A percentile compares a stretch with the other conserved stretches of the same genome.
Conservation (phyloP, 257 asterid genomes). For the Mentha longifolia region DNA sequence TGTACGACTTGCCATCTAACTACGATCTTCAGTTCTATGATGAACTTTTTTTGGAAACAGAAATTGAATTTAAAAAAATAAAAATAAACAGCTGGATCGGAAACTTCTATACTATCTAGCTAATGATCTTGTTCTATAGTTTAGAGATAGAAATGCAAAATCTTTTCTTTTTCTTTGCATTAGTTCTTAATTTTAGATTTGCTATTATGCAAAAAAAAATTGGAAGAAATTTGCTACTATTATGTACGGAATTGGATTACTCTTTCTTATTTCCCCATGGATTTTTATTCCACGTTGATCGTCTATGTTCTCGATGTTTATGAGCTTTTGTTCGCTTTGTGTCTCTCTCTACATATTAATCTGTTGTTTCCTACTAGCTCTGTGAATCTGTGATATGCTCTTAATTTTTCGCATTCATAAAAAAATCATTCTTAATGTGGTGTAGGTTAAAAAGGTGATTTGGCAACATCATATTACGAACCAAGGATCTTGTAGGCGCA, state of each 20-base stretch:
- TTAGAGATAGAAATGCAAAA: neutral
- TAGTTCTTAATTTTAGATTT: slow-evolving; percentile 4
- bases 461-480: slow-evolving; percentile 29
- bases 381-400: slow-evolving; percentile 6
- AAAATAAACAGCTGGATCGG: slow-evolving; percentile 21
- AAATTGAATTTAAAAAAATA: no score
- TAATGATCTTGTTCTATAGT: neutral
- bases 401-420: slow-evolving; percentile 8
- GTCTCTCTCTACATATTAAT: neutral
- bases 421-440: slow-evolving; percentile 6
- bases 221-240: no score
- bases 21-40: slow-evolving; percentile 26
- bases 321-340: slow-evolving; percentile 4
- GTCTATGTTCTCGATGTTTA: neutral
- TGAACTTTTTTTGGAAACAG: neutral
- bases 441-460: slow-evolving; percentile 47
- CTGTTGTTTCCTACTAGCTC: neutral
- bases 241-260: neutral
- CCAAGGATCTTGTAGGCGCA: slow-evolving; percentile 52
- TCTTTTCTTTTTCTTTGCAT: no score
- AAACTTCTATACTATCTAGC: neutral
- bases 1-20: neutral
- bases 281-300: slow-evolving; percentile 3
- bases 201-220: no score
- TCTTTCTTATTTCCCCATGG: neutral